Evolutionary conservation across 768 basidiomycete species (phyloP).

Genomic region (Strobilomyces dryophilus): DNA sequence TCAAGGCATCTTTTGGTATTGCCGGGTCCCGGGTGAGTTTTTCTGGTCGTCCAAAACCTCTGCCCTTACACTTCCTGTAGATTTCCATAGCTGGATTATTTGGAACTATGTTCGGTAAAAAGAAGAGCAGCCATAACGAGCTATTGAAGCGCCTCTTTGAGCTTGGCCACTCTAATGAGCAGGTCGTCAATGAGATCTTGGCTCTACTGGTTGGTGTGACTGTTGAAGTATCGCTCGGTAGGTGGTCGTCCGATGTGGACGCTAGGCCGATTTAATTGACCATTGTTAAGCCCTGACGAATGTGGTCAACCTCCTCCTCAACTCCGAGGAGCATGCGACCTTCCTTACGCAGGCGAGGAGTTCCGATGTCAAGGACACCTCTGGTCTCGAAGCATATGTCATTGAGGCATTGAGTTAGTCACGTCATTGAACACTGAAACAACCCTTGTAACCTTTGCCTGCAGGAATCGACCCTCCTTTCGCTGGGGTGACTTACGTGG

Average conservation of each 20-base stretch:
- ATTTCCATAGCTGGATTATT: constrained; percentile 39
- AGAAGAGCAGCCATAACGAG: constrained; percentile 40
- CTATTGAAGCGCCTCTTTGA: constrained; percentile 55
- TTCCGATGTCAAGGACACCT: constrained; percentile 32
- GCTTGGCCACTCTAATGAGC: constrained; percentile 53
- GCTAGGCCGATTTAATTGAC: neutral
- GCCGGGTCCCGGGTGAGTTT: constrained; percentile 41
- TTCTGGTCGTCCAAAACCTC: neutral
- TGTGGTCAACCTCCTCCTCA: constrained; percentile 60
- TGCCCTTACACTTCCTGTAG: constrained; percentile 12
- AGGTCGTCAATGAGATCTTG: constrained; percentile 64
- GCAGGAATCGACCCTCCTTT: constrained; percentile 72
- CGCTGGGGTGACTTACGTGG: constrained; percentile 60
- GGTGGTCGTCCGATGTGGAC: constrained; percentile 1
- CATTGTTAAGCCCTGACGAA: constrained; percentile 53
- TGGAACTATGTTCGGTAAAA: constrained; percentile 46
- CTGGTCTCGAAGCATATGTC: constrained; percentile 50
- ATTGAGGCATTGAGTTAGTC: constrained; percentile 67
- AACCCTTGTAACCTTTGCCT: constrained; percentile 1
- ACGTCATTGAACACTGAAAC: neutral
- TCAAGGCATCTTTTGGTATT: constrained; percentile 47
- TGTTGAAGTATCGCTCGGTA: constrained; percentile 68
- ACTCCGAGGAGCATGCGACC: constrained; percentile 38
- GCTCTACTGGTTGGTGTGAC: constrained; percentile 66
- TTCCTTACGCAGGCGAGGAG: constrained; percentile 34